Evolutionary conservation across 208 protist species (phyloP).

Genomic region (Trypanosomatidae sp.): DNA sequence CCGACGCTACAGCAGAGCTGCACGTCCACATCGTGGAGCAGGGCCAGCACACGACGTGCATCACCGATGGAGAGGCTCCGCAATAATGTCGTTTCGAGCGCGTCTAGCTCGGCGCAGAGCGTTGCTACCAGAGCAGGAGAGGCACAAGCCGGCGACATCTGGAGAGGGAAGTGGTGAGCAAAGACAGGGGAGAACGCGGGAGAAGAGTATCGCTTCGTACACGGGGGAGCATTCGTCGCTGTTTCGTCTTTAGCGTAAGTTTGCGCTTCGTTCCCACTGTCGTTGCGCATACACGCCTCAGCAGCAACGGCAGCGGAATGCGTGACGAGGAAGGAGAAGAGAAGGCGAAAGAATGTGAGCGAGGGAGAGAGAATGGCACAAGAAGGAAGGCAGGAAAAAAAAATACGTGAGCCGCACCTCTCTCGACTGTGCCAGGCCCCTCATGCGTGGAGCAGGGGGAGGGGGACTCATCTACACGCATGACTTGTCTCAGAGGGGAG

Average conservation of each 20-base stretch:
- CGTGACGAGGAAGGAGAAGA: not conserved
- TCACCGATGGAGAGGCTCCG: not conserved
- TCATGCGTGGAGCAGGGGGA: not conserved
- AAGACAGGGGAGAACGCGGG: no score
- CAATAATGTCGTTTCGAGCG: not conserved
- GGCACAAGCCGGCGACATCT: not conserved
- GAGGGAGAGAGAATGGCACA: not conserved
- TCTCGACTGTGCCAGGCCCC: not conserved
- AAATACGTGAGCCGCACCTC: not conserved
- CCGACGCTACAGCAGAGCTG: not conserved
- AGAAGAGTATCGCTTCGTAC: no score
- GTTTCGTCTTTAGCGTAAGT: no score
- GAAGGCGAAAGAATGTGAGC: not conserved
- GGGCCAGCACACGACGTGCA: not conserved
- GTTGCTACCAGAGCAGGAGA: not conserved
- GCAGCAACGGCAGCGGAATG: not conserved
- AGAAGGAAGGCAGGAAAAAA: not conserved
- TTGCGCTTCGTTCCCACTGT: no score
- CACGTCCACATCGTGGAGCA: not conserved
- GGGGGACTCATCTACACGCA: not conserved
- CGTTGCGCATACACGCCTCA: not conserved
- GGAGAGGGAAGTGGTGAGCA: no score
- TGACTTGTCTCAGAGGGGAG: not conserved
- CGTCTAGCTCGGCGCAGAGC: conserved; percentile 5
- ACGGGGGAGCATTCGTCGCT: no score